Base-by-base conservation (phyloP, 2,329 filamentous ascomycete species). In the Trichoderma breve region DNA sequence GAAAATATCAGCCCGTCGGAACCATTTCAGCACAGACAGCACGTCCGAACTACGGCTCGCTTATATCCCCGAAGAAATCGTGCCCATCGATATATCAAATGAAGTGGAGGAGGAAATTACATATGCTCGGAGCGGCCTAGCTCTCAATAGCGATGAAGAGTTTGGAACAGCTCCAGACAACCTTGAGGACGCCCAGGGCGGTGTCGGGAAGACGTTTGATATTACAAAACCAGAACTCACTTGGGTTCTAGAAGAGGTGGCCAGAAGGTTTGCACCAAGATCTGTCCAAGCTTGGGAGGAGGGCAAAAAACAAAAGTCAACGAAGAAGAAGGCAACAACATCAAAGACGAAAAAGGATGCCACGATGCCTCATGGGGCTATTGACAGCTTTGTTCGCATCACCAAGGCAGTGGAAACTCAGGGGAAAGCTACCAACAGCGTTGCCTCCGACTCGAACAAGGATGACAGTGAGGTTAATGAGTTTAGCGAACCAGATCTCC, bases 11-110 rank as follows among this genome's bases (percentile, higher is more conserved):
- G 90, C 87, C 5, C 88, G 87, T 63, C 86, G 95, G 72, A 84
- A 84, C 6, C 94, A 97, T 80, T 87, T 89, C 57, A 91, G 88
- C 67, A 95, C 92, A 0, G 95, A 97, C 78, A 89, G 87, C 1
- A 89, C 90, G 5, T 86, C 90, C 2, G 95, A 98, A 79, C 80
- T 98, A 11, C 91, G 95, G 7, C 82, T 98, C 26, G 90, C 92
- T 2, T 97, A 92, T 77, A 84, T 91, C 5, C 96, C 96, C 0
- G 86, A 89, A 2, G 87, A 92, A 34, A 86, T 98, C 18, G 93
- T 97, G 3, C 90, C 90, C 0, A 86, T 98, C 51, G 90, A 97
- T 77, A 82, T 98, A 28, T 87, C 89, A 12, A 85, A 86, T 0
- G 95, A 98, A 78, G 87, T 89, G 34, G 91, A 93, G 18, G 89